Percentiles rank a stretch among this genome's conserved stretches.
phyloP scores from a whole-genome alignment of 2,329 filamentous ascomycete genomes.

The Alternaria burnsii region DNA sequence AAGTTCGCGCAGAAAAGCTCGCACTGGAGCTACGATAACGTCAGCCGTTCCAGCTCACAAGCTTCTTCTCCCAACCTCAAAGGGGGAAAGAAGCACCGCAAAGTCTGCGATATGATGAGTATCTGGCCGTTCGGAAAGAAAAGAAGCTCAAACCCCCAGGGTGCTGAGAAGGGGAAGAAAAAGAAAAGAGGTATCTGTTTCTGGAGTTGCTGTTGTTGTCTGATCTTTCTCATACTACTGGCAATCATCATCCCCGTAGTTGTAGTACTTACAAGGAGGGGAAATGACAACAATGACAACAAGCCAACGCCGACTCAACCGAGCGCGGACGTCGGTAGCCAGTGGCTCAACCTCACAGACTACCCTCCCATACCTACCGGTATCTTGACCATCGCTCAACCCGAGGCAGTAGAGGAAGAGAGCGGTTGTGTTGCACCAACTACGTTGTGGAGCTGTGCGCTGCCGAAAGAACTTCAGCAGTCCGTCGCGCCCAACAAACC shows the following conservation, averaged over 20 bases:
- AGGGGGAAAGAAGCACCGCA: slow-evolving; percentile 41
- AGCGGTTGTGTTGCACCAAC: slow-evolving; percentile 75
- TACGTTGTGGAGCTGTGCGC: slow-evolving; percentile 84
- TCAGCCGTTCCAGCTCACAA: slow-evolving; percentile 37
- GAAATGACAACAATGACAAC: slow-evolving; percentile 40
- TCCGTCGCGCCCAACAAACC: slow-evolving; percentile 69
- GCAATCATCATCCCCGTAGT: slow-evolving; percentile 53
- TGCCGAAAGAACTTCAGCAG: slow-evolving; percentile 79
- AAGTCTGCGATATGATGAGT: slow-evolving; percentile 39
- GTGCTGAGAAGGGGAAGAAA: slow-evolving; percentile 39
- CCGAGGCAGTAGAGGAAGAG: slow-evolving; percentile 70
- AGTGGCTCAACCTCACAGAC: slow-evolving; percentile 84
- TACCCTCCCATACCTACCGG: slow-evolving; percentile 90
- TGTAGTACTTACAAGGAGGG: slow-evolving; percentile 48
- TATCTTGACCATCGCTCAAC: slow-evolving; percentile 77
- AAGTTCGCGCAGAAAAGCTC: slow-evolving; percentile 34
- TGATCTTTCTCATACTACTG: slow-evolving; percentile 46
- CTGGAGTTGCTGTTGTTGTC: slow-evolving; percentile 49
- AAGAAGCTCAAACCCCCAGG: slow-evolving; percentile 21
- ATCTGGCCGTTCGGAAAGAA: slow-evolving; percentile 33
- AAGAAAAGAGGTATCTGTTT: slow-evolving; percentile 44
- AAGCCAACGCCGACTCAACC: slow-evolving; percentile 32
- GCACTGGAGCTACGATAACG: slow-evolving; percentile 37
- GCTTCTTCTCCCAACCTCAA: slow-evolving; percentile 35
- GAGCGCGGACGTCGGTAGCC: slow-evolving; percentile 23